Base-by-base conservation (phyloP, 108 stramenopile genomes). In the Asterionellopsis glacialis region DNA sequence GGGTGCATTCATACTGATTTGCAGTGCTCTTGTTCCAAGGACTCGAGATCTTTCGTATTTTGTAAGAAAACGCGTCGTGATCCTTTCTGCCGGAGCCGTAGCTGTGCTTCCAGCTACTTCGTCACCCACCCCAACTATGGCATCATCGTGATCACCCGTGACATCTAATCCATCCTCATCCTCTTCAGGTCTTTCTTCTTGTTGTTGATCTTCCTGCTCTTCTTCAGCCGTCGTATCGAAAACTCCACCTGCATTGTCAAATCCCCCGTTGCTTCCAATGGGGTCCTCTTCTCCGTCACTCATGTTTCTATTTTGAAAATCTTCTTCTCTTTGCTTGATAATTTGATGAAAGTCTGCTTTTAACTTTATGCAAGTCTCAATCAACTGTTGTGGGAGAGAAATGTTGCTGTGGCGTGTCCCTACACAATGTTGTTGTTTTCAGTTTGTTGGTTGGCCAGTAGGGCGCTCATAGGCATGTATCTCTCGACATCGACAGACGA, bases 1-100 rank as follows among this genome's bases (percentile, higher is more conserved):
- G 11, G 99, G 99, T 11, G 99, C 97, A 68, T 99, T 98, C 87
- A 91, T 95, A 63, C 88, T 90, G 62, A 99, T 97, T 81, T 99
- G 99, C 55, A 99, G 65, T 18, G 99, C 99, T 33, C 99, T 73
- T 25, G 99, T 99, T 13, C 99, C 99, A 50, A 99, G 65, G n/a
- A 99, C 95, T 18, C 99, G 81, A 7, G 99, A 97, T 52, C 88
- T 64, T 81, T 98, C 99, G 67, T 99, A 99, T 74, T 99, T 99
- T 44, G 99, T 99, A 70, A 99, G 80, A 75, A 96, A 98, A 26
- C 79, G 65, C n/a, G 96, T 97, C 38, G 98, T 97, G 49, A 88
- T 81, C 44, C 90, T 70, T 63, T 89, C 84, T 25, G 76, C 57
- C 11, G 67, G 54, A 28, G 76, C 71, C 28, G 67, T 33, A 33